phyloP scores from a whole-genome alignment of 306 rosid species.

The Rosa multiflora region DNA sequence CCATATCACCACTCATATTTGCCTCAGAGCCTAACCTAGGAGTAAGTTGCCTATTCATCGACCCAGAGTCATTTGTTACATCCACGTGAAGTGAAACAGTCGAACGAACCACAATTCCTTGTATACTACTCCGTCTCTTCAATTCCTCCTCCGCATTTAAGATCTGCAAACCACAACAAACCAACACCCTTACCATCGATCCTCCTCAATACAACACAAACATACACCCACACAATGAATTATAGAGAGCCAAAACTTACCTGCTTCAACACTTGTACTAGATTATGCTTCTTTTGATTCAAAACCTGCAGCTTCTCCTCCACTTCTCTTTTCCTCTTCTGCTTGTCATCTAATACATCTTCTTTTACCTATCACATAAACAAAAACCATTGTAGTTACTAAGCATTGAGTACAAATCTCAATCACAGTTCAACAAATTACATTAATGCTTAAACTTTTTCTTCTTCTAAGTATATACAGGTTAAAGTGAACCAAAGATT shows the following conservation, averaged over 20 bases:
- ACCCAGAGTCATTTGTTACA: slow-evolving; percentile 62
- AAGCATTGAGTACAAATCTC: background rate
- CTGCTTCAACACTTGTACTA: slow-evolving; percentile 88
- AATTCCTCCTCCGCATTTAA: slow-evolving; percentile 91
- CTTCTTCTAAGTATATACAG: background rate
- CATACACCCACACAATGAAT: background rate
- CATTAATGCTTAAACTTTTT: background rate
- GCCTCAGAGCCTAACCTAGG: slow-evolving; percentile 58
- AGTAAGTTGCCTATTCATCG: slow-evolving; percentile 50
- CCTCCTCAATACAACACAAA: background rate
- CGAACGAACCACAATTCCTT: slow-evolving; percentile 51
- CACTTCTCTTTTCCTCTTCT: slow-evolving; percentile 71
- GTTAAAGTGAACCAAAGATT: background rate
- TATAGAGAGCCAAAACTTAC: slow-evolving; percentile 27
- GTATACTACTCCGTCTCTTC: slow-evolving; percentile 59
- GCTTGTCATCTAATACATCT: slow-evolving; percentile 42
- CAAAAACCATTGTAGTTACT: slow-evolving; percentile 6
- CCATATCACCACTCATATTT: slow-evolving; percentile 60
- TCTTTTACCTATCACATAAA: slow-evolving; percentile 42
- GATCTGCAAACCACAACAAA: slow-evolving; percentile 53
- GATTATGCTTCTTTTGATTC: slow-evolving; percentile 77
- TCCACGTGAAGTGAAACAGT: slow-evolving; percentile 59
- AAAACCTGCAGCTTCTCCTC: slow-evolving; percentile 70
- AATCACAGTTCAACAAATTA: background rate
- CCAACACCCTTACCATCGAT: background rate